Base-by-base conservation (phyloP, 192 early-diverging fungal species). In the Gigaspora rosea region DNA sequence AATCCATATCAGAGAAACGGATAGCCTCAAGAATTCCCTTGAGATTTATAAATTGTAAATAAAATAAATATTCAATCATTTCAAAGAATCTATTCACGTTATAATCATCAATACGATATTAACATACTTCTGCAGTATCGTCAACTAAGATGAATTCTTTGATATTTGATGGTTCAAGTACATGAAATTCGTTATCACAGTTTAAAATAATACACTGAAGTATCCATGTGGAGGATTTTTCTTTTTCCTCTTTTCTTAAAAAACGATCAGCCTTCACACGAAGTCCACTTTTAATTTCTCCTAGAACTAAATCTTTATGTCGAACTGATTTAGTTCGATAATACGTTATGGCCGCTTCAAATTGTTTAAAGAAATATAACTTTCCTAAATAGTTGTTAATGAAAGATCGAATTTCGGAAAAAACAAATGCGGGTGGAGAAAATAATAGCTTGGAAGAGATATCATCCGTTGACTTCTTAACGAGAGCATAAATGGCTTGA, bases 301-400 rank as follows among this genome's bases (percentile, higher is more conserved):
- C 67, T 12, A 63, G 33, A 11, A 20, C 27, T 32, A 80, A 62
- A 36, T 75, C 79, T 46, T 63, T 70, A 16, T 76, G 32, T 63
- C 79, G 27, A 20, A 54, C 48, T 5, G 47, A 46, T 48, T 75
- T 51, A 10, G 48, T 69, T 52, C 61, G 33, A 6, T 64, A 62
- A 62, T 65, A 80, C 15, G 64, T 33, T 32, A 75, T 76, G 13
- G 77, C 64, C 16, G 79, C 64, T 59, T 80, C 79, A 41, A 76
- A 69, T 75, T 75, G 73, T 54, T 80, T 80, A 52, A 80, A 80
- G 52, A 80, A 80, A 75, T 65, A 70, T 27, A 80, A 57, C 32
- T 80, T 80, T 27, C 73, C 73, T 59, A 80, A 41, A 54, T 67
- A 76, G 13, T 62, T 7, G 50, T 75, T 56, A 9, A 46, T 36